phyloP scores from a whole-genome alignment of 495 filamentous ascomycete genomes.

The Penicillium soppii region DNA sequence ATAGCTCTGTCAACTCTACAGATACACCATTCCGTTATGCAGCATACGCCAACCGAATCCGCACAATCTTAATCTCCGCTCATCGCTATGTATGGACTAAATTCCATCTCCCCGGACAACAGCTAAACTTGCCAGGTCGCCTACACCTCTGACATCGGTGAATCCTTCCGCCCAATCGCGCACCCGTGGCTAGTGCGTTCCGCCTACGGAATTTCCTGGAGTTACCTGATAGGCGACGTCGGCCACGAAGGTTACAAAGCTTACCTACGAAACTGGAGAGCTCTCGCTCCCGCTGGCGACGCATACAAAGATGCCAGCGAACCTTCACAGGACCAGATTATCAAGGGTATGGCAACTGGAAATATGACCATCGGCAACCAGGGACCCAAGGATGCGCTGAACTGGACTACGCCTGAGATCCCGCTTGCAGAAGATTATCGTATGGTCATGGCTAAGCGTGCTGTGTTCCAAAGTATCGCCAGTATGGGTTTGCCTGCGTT shows the following conservation, averaged over 20 bases:
- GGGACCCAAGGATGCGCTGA: slow-evolving; percentile 22
- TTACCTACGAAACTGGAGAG: slow-evolving; percentile 75
- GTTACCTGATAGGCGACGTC: slow-evolving; percentile 88
- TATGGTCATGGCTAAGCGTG: slow-evolving; percentile 86
- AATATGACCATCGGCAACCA: slow-evolving; percentile 28
- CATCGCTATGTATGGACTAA: slow-evolving; percentile 83
- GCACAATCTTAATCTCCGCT: slow-evolving; percentile 84
- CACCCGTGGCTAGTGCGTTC: slow-evolving; percentile 76
- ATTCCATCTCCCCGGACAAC: background rate
- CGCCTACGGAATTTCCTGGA: slow-evolving; percentile 91
- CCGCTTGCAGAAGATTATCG: slow-evolving; percentile 85
- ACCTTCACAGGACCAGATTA: slow-evolving; percentile 26
- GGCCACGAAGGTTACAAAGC: slow-evolving; percentile 94
- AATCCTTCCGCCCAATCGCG: slow-evolving; percentile 91
- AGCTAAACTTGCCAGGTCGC: slow-evolving; percentile 48
- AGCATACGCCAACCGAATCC: slow-evolving; percentile 81
- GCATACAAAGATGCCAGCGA: slow-evolving; percentile 44
- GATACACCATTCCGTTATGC: slow-evolving; percentile 86
- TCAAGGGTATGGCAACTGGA: slow-evolving; percentile 42
- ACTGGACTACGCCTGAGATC: slow-evolving; percentile 47
- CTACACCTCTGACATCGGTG: slow-evolving; percentile 95
- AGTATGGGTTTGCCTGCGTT: slow-evolving; percentile 94
- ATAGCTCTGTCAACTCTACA: slow-evolving; percentile 75
- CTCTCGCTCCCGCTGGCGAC: slow-evolving; percentile 38
- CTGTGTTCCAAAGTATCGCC: slow-evolving; percentile 84